Conservation (phyloP, 192 early-diverging fungal species). For the Phycomyces nitens region DNA sequence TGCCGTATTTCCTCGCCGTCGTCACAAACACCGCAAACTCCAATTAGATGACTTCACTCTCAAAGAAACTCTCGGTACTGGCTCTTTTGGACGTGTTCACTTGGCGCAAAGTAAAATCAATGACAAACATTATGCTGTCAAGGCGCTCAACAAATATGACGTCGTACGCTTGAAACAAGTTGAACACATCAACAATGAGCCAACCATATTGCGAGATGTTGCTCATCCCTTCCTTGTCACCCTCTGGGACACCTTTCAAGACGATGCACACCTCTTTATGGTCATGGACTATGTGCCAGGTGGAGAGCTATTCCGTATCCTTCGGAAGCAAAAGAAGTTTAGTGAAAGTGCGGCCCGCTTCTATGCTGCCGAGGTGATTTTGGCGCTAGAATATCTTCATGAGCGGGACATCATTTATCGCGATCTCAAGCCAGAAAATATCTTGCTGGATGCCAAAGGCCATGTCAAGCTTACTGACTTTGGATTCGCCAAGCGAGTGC, state of each 20-base stretch:
- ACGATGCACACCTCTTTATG: conserved; percentile 82
- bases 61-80: conserved; percentile 86
- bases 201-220: conserved; percentile 77
- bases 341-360: conserved; percentile 55
- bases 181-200: conserved; percentile 96
- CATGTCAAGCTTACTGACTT: conserved; percentile 95
- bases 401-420: conserved; percentile 86
- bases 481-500: conserved; percentile 70
- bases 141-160: conserved; percentile 88
- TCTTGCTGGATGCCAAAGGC: conserved; percentile 81
- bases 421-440: conserved; percentile 80
- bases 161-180: conserved; percentile 90
- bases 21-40: conserved; percentile 17
- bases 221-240: conserved; percentile 85
- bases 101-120: conserved; percentile 74
- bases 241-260: conserved; percentile 89
- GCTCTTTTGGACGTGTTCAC: conserved; percentile 94
- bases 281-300: conserved; percentile 93
- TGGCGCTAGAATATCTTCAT: conserved; percentile 91
- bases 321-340: conserved; percentile 61
- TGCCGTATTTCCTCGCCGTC: neutral
- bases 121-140: conserved; percentile 88
- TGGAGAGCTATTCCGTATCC: conserved; percentile 79
- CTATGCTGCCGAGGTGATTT: conserved; percentile 86
- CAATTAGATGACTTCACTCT: conserved; percentile 73